Evolutionary conservation across 148 eudicot genomes (phyloP).

Genomic region (Heliamphora exappendiculata): DNA sequence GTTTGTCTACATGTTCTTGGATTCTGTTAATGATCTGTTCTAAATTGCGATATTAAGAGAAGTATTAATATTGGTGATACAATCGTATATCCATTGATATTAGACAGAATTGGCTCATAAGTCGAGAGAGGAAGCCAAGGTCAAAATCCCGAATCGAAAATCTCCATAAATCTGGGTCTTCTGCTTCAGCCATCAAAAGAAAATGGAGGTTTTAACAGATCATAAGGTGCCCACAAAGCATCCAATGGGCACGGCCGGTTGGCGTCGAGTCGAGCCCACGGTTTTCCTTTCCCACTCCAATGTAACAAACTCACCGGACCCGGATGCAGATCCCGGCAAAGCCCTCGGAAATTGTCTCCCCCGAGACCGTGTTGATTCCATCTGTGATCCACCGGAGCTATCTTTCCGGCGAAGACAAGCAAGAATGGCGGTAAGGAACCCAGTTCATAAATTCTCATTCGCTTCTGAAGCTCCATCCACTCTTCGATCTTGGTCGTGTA

Average conservation of each 20-base stretch:
- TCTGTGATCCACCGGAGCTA: conserved; percentile 29
- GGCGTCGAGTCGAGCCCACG: conserved; percentile 30
- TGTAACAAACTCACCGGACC: conserved; percentile 35
- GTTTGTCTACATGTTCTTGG: too few relatives aligned
- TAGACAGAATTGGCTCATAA: too few relatives aligned
- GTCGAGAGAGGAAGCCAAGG: too few relatives aligned
- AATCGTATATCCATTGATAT: too few relatives aligned
- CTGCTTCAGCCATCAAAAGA: conserved; percentile 16
- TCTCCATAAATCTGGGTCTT: not conserved
- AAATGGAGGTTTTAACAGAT: conserved; percentile 24
- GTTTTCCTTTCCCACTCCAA: conserved; percentile 38
- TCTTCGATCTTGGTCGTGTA: conserved; percentile 26
- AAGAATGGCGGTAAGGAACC: conserved; percentile 49
- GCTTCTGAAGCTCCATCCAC: conserved; percentile 40
- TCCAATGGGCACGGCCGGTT: conserved; percentile 30
- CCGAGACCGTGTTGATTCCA: conserved; percentile 48
- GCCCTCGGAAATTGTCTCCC: conserved; percentile 44
- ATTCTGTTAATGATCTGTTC: too few relatives aligned
- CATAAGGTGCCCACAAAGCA: conserved; percentile 34
- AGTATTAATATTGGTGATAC: too few relatives aligned
- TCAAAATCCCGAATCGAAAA: not conserved
- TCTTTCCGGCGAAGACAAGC: conserved; percentile 41
- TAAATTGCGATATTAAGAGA: too few relatives aligned
- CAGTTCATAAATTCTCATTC: conserved; percentile 43
- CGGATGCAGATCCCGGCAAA: conserved; percentile 29